Base-by-base conservation (phyloP, 2,329 filamentous ascomycete species). In the Aspergillus sojae region DNA sequence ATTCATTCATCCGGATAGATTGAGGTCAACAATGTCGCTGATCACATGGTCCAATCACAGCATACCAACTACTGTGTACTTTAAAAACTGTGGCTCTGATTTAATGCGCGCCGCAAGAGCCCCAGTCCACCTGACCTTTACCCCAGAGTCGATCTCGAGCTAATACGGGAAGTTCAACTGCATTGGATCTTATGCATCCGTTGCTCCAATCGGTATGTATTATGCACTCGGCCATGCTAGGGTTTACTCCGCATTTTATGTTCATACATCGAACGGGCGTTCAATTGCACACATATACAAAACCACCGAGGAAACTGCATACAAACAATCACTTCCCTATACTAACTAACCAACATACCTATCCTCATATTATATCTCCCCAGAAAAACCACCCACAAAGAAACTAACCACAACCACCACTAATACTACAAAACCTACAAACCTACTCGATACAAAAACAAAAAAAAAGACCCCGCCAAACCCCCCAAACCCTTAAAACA, bases 91-190 rank as follows among this genome's bases (percentile, higher is more conserved):
- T 48, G 21, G n/a, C 43, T 52, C 11, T 16, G 26, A 28, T 32
- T n/a, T 9, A 26, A 28, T 52, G 19, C 26, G 5, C 26, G 14
- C 26, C 23, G 48, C 16, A 30, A 52, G 48, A 52, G 48, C 48
- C 28, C 48, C 48, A 32, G 28, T 10, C 48, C 48, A 52, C 48
- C 28, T 52, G 48, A 52, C 48, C 28, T 52, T 30, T 32, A 52
- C 48, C 48, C 48, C 48, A 12, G 48, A 52, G 48, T 52, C 48
- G 26, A 52, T 52, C 48, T n/a, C 48, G n/a, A 52, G 48, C 48
- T 52, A 32, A 16, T 19, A 50, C 46, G 14, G 46, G 46, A 41
- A 21, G 46, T 30, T 19, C 26, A 48, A 48, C 10, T 48, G 23
- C 45, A 48, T 26, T 36, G 14, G 34, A 36, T 16, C 34, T 36